phyloP scores from a whole-genome alignment of 208 protist genomes.

The Trypanosoma brucei region DNA sequence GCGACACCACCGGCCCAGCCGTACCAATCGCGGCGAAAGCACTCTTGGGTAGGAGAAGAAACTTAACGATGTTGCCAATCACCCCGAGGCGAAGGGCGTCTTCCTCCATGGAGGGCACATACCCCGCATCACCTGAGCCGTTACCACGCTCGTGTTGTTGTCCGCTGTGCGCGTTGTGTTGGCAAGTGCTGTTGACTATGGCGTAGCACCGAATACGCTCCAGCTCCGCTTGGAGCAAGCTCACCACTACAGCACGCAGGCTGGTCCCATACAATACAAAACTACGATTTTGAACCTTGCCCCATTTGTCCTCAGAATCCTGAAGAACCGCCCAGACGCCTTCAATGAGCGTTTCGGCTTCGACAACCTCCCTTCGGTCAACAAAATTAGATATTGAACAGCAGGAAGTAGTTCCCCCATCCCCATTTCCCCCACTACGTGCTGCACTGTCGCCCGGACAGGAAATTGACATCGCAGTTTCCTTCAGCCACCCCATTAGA shows the following conservation, averaged over 20 bases:
- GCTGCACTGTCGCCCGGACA: too few relatives aligned
- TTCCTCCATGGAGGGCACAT: conserved; percentile 58
- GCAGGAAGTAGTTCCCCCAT: too few relatives aligned
- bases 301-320: conserved; percentile 21
- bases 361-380: conserved; percentile 47
- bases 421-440: too few relatives aligned
- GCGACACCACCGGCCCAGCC: not conserved
- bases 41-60: conserved; percentile 74
- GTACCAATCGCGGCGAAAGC: conserved; percentile 33
- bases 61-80: conserved; percentile 71
- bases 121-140: conserved; percentile 6
- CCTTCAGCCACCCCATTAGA: conserved; percentile 60
- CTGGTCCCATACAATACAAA: conserved; percentile 54
- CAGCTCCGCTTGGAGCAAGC: conserved; percentile 59
- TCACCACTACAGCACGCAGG: conserved; percentile 53
- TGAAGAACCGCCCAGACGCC: conserved; percentile 71
- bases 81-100: conserved; percentile 61
- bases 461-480: not conserved
- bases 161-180: not conserved
- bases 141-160: conserved; percentile 2
- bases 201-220: conserved; percentile 65
- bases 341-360: conserved; percentile 65
- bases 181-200: conserved; percentile 25
- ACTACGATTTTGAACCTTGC: conserved; percentile 17
- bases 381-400: conserved; percentile 5